These are phyloP conservation scores for Spongospora subterranea DNA, from an alignment of 208 protist genomes.

Conservation along the genomic window DNA sequence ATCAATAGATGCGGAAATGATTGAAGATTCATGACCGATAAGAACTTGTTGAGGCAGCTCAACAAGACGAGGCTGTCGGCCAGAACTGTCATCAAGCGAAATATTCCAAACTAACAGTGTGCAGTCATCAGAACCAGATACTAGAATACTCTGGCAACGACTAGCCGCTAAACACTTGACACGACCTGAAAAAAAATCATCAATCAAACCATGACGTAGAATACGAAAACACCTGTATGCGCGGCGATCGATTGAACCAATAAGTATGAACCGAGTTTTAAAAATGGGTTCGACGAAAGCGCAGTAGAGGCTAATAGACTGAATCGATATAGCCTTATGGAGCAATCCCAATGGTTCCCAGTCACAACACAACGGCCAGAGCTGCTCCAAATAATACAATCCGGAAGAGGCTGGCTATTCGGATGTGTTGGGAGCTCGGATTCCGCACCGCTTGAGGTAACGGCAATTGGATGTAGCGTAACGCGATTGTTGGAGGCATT, in stretches of 20 bases:
- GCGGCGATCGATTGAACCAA: not conserved
- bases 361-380: conserved; percentile 25
- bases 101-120: not conserved
- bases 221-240: not conserved
- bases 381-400: conserved; percentile 1
- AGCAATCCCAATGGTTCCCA: conserved; percentile 50
- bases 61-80: not conserved
- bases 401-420: conserved; percentile 31
- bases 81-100: not conserved
- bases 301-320: not conserved
- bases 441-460: not conserved
- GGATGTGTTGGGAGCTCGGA: not conserved
- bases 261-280: not conserved
- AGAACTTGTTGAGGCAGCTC: not conserved
- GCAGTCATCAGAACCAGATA: conserved; percentile 31
- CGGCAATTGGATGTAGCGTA: conserved; percentile 22
- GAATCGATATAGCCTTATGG: conserved; percentile 7
- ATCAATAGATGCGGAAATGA: conserved; percentile 2
- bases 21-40: not conserved
- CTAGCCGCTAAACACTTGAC: not conserved
- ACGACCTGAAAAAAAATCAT: not conserved
- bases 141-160: not conserved
- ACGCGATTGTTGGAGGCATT: not conserved
- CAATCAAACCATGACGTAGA: not conserved
- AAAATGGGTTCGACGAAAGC: not conserved